Percentiles rank a stretch among this genome's conserved stretches.
Evolutionary conservation across 2,329 filamentous ascomycete species (phyloP).

Genomic region (Aspergillus quadrilineatus): DNA sequence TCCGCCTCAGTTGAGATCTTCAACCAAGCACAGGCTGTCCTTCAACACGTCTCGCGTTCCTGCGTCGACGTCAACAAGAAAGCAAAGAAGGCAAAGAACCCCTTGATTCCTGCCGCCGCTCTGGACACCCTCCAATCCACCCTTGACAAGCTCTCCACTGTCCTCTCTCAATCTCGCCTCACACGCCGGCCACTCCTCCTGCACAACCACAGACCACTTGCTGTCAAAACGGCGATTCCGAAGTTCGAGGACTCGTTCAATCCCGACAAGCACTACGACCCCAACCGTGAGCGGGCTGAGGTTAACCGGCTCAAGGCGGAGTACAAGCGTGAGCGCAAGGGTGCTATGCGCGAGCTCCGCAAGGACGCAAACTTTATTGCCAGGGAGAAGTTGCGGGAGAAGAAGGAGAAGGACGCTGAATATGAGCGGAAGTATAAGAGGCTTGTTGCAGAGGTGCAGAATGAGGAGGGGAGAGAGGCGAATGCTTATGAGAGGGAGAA

Average conservation of each 20-base stretch:
- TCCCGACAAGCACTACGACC: constrained; percentile 95
- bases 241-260: constrained; percentile 97
- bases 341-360: constrained; percentile 85
- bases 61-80: constrained; percentile 32
- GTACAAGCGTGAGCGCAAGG: constrained; percentile 94
- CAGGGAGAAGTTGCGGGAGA: constrained; percentile 81
- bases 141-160: constrained; percentile 39
- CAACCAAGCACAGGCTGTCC: constrained; percentile 58
- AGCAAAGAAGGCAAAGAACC: not conserved
- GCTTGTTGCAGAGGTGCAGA: constrained; percentile 91
- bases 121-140: constrained; percentile 31
- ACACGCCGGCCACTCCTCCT: constrained; percentile 77
- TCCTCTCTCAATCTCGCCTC: constrained; percentile 60
- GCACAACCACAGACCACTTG: constrained; percentile 82
- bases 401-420: constrained; percentile 87
- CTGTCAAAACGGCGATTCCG: constrained; percentile 84
- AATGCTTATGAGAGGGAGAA: constrained; percentile 91
- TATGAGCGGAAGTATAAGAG: constrained; percentile 97
- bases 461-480: constrained; percentile 79
- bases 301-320: constrained; percentile 80
- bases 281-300: constrained; percentile 84
- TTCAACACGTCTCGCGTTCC: constrained; percentile 61
- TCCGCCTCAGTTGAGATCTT: constrained; percentile 79
- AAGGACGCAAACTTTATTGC: constrained; percentile 96
- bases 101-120: constrained; percentile 45